Evolutionary conservation across 768 basidiomycete genomes (phyloP), one percentile per base, ranked within the genome.

Genomic region (Collybia nuda): DNA sequence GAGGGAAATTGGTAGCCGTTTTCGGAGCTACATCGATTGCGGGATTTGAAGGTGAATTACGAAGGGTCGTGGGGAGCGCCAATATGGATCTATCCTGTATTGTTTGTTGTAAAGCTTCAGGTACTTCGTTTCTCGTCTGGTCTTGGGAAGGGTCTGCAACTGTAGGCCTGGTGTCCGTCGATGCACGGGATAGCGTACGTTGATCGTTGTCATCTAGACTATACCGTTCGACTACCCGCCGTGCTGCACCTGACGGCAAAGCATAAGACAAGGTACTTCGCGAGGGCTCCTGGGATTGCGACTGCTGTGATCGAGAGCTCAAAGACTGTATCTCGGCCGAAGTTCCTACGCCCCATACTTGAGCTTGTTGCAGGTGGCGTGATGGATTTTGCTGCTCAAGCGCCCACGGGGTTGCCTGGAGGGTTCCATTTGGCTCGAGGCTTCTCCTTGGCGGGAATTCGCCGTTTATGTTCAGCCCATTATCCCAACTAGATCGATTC

Each of bases 141-240:
- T 72, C 64, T 51, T 62, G 63, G 38, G 58, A 59, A 21, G 68
- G 63, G 36, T 67, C 66, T 21, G 62, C 44, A 9, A 55, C 62
- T 44, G 67, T 63, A 21, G 67, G 67, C 40, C 58, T 65, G 28
- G 62, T 66, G 49, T 70, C 70, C 39, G 60, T 68, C 18, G 73
- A 71, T 47, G 59, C 56, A 41, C 66, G 66, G n/a, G 74, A 67
- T 7, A 67, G 57, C 32, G 67, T 54, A 45, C 63, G 70, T 51
- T 66, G 70, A 29, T 56, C 56, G 51, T 67, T 66, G 56, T 81
- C 78, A 45, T 81, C 82, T 15, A 79, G 61, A 59, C 76, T 80
- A 61, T 77, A 79, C 28, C 79, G 72, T 56, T 82, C 80, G 21
- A 74, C 64, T 8, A 79, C 75, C 51, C 77, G 72, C 52, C 73